These are phyloP conservation scores for Lentinus polychrous DNA, from an alignment of 1,284 basidiomycete genomes.

Conservation along the genomic window DNA sequence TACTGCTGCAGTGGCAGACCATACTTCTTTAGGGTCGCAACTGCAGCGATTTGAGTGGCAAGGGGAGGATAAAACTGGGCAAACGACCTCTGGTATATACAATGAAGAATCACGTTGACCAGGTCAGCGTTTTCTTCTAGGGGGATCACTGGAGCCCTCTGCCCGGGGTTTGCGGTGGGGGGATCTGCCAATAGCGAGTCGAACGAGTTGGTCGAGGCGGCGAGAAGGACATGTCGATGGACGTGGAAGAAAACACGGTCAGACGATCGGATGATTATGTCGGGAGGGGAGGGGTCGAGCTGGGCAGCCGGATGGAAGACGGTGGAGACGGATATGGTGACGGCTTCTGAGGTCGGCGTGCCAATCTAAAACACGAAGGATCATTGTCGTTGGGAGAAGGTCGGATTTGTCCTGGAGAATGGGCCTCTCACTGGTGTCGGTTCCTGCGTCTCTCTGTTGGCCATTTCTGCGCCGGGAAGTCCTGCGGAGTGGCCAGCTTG, in stretches of 20 bases:
- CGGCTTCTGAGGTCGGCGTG: background rate
- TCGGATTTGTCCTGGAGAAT: background rate
- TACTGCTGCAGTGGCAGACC: conserved; percentile 32
- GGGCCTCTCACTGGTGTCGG: background rate
- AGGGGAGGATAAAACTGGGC: conserved; percentile 55
- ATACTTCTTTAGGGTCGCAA: conserved; percentile 41
- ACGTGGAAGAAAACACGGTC: conserved; percentile 38
- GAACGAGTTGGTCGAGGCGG: conserved; percentile 49
- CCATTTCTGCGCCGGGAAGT: background rate
- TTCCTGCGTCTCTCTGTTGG: background rate
- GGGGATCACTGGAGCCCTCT: conserved; percentile 26
- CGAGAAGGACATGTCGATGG: conserved; percentile 42
- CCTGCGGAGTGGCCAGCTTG: background rate
- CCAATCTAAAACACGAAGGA: background rate
- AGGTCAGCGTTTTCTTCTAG: conserved; percentile 45
- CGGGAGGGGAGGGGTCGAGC: conserved; percentile 8
- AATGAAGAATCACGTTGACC: conserved; percentile 52
- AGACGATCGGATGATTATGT: conserved; percentile 10
- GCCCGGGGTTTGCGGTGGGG: conserved; percentile 9
- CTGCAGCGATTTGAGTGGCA: conserved; percentile 38
- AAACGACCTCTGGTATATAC: conserved; percentile 53
- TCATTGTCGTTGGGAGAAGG: background rate
- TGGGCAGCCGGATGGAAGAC: conserved; percentile 23
- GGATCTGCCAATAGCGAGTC: conserved; percentile 35
- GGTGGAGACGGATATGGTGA: conserved; percentile 20